phyloP scores from a whole-genome alignment of 805 yeast species.

The Pichia insulana region DNA sequence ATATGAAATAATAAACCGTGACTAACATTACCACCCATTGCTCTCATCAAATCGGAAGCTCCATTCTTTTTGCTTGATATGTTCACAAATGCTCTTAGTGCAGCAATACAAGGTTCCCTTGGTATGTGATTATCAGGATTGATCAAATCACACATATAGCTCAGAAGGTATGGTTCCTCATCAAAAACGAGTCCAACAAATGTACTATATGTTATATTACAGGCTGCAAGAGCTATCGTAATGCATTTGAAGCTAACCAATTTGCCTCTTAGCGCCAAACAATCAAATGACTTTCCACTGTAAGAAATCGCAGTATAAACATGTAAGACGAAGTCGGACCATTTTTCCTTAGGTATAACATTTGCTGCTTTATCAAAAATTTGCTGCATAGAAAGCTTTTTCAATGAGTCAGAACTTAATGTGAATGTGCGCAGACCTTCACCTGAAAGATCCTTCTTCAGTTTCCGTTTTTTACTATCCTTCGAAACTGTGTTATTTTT shows the following conservation, averaged over 20 bases:
- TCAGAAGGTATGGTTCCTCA: slow-evolving; percentile 61
- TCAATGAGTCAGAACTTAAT: slow-evolving; percentile 49
- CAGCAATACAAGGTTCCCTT: slow-evolving; percentile 44
- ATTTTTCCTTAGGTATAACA: slow-evolving; percentile 50
- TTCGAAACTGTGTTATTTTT: slow-evolving; percentile 1
- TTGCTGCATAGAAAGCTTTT: slow-evolving; percentile 47
- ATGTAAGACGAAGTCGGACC: slow-evolving; percentile 54
- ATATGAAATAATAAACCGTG: slow-evolving; percentile 78
- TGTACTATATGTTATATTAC: slow-evolving; percentile 46
- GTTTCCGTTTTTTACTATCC: slow-evolving; percentile 11
- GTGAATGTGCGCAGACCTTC: slow-evolving; percentile 46
- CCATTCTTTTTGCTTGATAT: slow-evolving; percentile 59
- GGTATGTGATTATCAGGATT: slow-evolving; percentile 55
- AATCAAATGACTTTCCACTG: slow-evolving; percentile 42
- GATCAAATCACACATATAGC: slow-evolving; percentile 62
- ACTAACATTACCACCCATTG: slow-evolving; percentile 76
- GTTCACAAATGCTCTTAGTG: slow-evolving; percentile 59
- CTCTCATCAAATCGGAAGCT: slow-evolving; percentile 68
- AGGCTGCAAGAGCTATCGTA: slow-evolving; percentile 56
- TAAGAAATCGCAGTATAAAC: slow-evolving; percentile 69
- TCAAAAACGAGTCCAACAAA: slow-evolving; percentile 62
- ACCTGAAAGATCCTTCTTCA: slow-evolving; percentile 11
- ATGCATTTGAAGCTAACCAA: slow-evolving; percentile 57
- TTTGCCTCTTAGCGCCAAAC: slow-evolving; percentile 46
- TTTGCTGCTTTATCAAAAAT: slow-evolving; percentile 53